These are phyloP conservation scores for Dalechampia spathulata DNA, from an alignment of 441 rosid genomes.

Conservation along the genomic window DNA sequence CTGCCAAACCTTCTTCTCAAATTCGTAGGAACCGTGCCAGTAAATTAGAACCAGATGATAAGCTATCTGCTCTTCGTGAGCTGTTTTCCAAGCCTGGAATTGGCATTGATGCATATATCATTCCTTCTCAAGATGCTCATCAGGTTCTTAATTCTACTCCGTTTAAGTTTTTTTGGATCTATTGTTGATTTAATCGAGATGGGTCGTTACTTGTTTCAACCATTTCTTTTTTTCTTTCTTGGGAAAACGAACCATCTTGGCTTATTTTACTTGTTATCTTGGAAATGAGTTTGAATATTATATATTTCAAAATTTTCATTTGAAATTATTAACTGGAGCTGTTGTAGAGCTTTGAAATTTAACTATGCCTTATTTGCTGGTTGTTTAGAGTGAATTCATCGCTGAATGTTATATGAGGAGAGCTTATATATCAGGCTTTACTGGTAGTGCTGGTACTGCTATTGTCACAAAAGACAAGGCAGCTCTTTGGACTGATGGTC, in stretches of 20 bases:
- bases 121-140: slow-evolving; percentile 97
- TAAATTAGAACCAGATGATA: slow-evolving; percentile 43
- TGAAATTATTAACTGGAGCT: background rate
- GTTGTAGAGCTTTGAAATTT: background rate
- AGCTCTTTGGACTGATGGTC: slow-evolving; percentile 96
- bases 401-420: slow-evolving; percentile 91
- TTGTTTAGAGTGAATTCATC: slow-evolving; percentile 81
- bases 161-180: background rate
- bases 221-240: background rate
- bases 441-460: slow-evolving; percentile 94
- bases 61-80: slow-evolving; percentile 60
- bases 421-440: slow-evolving; percentile 75
- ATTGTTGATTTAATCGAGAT: background rate
- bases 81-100: slow-evolving; percentile 57
- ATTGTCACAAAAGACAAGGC: slow-evolving; percentile 89
- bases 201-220: background rate
- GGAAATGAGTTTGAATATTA: too few species aligned
- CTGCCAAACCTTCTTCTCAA: slow-evolving; percentile 73
- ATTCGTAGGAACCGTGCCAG: slow-evolving; percentile 30
- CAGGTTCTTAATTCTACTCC: slow-evolving; percentile 39
- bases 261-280: too few species aligned
- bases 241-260: too few species aligned
- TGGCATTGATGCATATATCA: slow-evolving; percentile 81
- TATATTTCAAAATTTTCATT: too few species aligned
- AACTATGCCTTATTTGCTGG: slow-evolving; percentile 10